phyloP scores from a whole-genome alignment of 2,329 filamentous ascomycete species.

The Venturia aucupariae region DNA sequence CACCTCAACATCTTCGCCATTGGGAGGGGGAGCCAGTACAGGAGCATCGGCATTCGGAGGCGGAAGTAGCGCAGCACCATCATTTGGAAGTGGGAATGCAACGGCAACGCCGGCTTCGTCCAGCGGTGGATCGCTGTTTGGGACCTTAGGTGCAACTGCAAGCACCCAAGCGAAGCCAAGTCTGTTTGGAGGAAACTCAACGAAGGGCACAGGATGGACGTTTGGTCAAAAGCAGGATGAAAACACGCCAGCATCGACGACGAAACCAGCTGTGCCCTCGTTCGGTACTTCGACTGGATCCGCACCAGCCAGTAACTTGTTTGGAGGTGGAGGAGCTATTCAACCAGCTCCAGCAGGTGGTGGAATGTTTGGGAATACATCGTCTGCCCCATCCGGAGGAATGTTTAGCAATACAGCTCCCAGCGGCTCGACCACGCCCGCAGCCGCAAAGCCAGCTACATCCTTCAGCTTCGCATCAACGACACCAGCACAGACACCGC shows the following conservation, averaged over 20 bases:
- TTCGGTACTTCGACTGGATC: conserved; percentile 11
- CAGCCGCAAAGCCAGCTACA: conserved; percentile 8
- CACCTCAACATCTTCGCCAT: not conserved
- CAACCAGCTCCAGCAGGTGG: not conserved
- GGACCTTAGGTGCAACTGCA: conserved; percentile 3
- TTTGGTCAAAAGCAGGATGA: not conserved
- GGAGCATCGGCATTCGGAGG: not conserved
- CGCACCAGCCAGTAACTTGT: conserved; percentile 2
- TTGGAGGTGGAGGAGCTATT: conserved; percentile 9
- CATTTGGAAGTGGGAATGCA: not conserved
- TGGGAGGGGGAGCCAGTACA: conserved; percentile 6
- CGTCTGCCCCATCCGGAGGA: not conserved
- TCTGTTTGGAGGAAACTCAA: not conserved
- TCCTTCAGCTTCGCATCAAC: conserved; percentile 13
- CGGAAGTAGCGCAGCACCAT: not conserved
- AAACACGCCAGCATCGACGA: conserved; percentile 2
- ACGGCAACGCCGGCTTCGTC: conserved; percentile 6
- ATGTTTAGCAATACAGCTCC: conserved; percentile 6
- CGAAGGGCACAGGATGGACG: not conserved
- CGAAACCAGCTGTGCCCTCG: not conserved
- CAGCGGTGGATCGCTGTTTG: conserved; percentile 5
- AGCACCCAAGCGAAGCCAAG: not conserved
- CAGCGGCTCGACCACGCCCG: conserved; percentile 8
- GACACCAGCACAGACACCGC: conserved; percentile 14
- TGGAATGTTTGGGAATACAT: conserved; percentile 4